Base-by-base conservation (phyloP, 371 early-diverging fungal genomes). In the Mortierella sp. region DNA sequence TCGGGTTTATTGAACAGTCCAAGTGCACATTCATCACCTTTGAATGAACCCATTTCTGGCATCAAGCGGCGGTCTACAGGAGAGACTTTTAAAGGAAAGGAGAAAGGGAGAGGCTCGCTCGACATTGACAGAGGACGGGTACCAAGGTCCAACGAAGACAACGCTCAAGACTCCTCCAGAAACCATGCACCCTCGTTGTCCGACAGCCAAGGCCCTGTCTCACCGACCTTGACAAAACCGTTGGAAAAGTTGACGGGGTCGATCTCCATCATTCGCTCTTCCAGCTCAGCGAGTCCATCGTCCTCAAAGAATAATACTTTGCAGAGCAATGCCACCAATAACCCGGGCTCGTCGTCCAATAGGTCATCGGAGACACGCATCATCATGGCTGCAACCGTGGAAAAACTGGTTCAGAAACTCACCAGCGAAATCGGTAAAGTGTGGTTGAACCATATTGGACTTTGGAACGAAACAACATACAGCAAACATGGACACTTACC, bases 341-440 rank as follows among this genome's bases (percentile, higher is more conserved):
- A n/a, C 19, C 43, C 57, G 31, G 18, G 39, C 18, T 7, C 28
- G 9, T 18, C 58, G 24, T 23, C 34, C 10, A 34, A 38, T 0
- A n/a, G n/a, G 1, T n/a, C 54, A 7, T 41, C 48, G 7, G 67
- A 53, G 81, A 49, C 45, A 13, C 76, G 70, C 14, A 60, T 65
- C 23, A 60, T 90, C 51, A 84, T 84, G 64, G 87, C 88, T 45
- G 89, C 90, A 2, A 86, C 88, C 0, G 81, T 87, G 23, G 90
- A 89, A 50, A 89, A 89, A 51, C 57, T 90, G 18, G 73, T 90
- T 1, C 85, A 87, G 34, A 88, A 85, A 64, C 62, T 90, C 39
- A 90, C 90, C n/a, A 85, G 76, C 28, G 82, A 81, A 12, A 72
- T 90, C n/a, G 86, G 87, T 86, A 80, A 66, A 55, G n/a, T 21